These are phyloP conservation scores for Trypanosomatidae sp. DNA, from an alignment of 208 protist genomes.

Conservation along the genomic window DNA sequence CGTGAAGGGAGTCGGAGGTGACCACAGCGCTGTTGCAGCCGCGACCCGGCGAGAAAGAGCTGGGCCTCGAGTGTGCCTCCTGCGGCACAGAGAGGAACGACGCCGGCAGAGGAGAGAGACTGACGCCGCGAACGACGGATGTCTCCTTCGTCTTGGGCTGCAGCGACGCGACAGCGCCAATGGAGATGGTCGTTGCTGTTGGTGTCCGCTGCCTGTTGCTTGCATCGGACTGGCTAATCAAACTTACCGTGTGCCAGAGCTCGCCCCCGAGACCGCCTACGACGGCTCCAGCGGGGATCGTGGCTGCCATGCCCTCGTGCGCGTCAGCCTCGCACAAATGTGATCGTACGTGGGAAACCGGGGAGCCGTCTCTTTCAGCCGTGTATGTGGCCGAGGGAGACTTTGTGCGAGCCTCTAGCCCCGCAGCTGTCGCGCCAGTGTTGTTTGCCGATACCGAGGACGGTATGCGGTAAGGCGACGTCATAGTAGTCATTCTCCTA, in stretches of 20 bases:
- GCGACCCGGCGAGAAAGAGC: neutral
- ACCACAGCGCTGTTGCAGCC: neutral
- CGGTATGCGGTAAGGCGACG: neutral
- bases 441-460: neutral
- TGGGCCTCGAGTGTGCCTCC: neutral
- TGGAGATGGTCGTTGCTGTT: neutral
- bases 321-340: neutral
- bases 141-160: slow-evolving; percentile 5
- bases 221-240: slow-evolving; percentile 2
- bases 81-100: neutral
- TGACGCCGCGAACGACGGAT: slow-evolving; percentile 1
- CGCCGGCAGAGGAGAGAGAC: neutral
- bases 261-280: neutral
- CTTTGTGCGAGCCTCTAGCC: neutral
- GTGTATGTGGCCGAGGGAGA: neutral
- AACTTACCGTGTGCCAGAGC: slow-evolving; percentile 26
- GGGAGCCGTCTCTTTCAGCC: neutral
- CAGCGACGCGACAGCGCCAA: neutral
- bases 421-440: neutral
- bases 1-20: neutral
- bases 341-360: neutral
- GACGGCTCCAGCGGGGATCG: neutral
- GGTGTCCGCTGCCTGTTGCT: slow-evolving; percentile 1
- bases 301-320: neutral
- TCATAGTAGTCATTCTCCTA: neutral